Evolutionary conservation across 1,284 basidiomycete genomes (phyloP), one percentile per base, ranked within the genome.

Genomic region (Trametes polyzona): DNA sequence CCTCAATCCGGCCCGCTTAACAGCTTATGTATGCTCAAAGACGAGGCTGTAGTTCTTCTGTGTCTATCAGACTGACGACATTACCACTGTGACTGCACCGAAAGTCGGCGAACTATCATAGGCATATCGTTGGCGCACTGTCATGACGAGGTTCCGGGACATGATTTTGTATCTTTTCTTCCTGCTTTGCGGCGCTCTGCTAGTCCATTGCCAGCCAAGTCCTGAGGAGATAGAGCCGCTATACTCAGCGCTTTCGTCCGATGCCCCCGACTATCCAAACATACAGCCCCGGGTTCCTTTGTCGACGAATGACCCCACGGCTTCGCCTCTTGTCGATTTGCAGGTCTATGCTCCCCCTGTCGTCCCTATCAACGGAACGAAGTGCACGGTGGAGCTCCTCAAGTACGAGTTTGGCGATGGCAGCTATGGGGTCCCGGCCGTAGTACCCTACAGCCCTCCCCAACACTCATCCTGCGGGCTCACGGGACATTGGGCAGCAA

Each of bases 401-500:
- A 65, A 67, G 53, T 73, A 74, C 65, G 67, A 67, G 17, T 73
- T 72, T 47, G 72, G 73, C 35, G 52, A 62, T 43, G 58, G 55
- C 3, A 60, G 58, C 54, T 63, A 55, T 27, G 51, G 48, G 19
- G 49, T 36, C 17, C 55, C 61, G 3, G 52, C 57, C 8, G 16
- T 61, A 1, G 55, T 48, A 0, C 47, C 47, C 4, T 61, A 57
- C 39, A 84, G 85, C 32, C 88, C 88, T 32, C 87, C 87, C 0
- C 81, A 79, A 3, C 78, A 83, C 63, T n/a, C 36, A 6, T 36
- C 23, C 12, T 90, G 88, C 67, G 88, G 88, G 23, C 64, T 73
- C 9, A 71, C 78, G 26, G 87, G 87, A 4, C 78, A 82, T 16
- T 90, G 88, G 88, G 80, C 84, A 14, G 87, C 80, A 1, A 76